These are phyloP conservation scores for Oryza officinalis DNA, from an alignment of 176 grass and related monocot species.

Conservation along the genomic window DNA sequence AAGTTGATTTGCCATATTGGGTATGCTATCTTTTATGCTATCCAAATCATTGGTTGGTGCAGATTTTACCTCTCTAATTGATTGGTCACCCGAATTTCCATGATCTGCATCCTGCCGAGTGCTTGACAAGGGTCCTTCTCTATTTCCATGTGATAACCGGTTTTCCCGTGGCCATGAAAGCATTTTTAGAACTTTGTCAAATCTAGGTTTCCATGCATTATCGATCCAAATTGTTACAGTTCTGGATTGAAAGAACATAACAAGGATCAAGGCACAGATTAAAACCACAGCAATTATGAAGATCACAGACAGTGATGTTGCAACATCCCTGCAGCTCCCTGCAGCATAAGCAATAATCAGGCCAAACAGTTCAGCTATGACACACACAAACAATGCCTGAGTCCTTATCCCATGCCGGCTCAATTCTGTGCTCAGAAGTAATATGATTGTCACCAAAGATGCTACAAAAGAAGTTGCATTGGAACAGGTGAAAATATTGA, in stretches of 20 bases:
- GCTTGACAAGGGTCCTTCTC: not conserved
- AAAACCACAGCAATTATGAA: conserved; percentile 25
- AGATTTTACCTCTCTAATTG: not conserved
- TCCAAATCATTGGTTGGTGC: conserved; percentile 3
- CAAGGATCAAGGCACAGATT: conserved; percentile 4
- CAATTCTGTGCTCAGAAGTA: conserved; percentile 35
- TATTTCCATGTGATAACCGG: not conserved
- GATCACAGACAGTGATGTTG: conserved; percentile 20
- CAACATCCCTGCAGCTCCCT: conserved; percentile 22
- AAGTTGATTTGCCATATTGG: not conserved
- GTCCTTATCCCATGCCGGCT: conserved; percentile 37
- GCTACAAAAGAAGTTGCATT: conserved; percentile 34
- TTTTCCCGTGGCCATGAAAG: not conserved
- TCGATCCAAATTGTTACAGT: not conserved
- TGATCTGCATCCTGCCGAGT: conserved; percentile 1
- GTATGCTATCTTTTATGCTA: not conserved
- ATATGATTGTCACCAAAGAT: conserved; percentile 37
- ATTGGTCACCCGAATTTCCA: not conserved
- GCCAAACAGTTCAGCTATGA: conserved; percentile 10
- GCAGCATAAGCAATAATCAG: conserved; percentile 41
- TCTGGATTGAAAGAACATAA: not conserved
- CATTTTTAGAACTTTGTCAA: not conserved
- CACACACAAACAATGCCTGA: conserved; percentile 3
- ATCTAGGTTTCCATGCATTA: not conserved
- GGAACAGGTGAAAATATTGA: conserved; percentile 21